Conservation (phyloP, 2,329 filamentous ascomycete genomes). For the Xylaria sp. region DNA sequence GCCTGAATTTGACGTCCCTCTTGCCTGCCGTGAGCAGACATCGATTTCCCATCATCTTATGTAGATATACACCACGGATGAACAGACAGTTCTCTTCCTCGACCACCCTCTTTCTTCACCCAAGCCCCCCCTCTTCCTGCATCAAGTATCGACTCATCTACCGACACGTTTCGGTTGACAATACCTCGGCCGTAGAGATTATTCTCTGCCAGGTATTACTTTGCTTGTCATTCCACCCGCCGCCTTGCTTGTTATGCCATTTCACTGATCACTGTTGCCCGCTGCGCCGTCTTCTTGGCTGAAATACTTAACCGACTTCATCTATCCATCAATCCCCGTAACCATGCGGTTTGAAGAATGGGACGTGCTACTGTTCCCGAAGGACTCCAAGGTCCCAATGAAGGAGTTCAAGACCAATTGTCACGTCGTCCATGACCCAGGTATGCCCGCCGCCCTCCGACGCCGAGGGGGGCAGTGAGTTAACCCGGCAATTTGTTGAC, state of each 20-base stretch:
- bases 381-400: conserved; percentile 72
- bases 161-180: conserved; percentile 36
- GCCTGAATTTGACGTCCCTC: neutral
- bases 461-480: no score
- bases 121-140: conserved; percentile 15
- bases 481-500: conserved; percentile 8
- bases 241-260: conserved; percentile 42
- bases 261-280: conserved; percentile 36
- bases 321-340: conserved; percentile 38
- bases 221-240: conserved; percentile 35
- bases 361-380: conserved; percentile 84
- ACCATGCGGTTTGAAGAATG: conserved; percentile 86
- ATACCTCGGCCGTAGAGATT: conserved; percentile 35
- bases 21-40: conserved; percentile 3
- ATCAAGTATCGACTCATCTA: conserved; percentile 37
- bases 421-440: conserved; percentile 69
- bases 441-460: conserved; percentile 46
- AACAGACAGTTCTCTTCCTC: conserved; percentile 11
- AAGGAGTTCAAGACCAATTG: conserved; percentile 86
- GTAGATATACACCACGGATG: conserved; percentile 3
- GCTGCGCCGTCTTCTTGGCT: conserved; percentile 37
- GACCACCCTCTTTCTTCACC: conserved; percentile 1
- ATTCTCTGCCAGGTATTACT: conserved; percentile 32
- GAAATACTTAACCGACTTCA: conserved; percentile 36
- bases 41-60: neutral